phyloP scores from a whole-genome alignment of 2,329 filamentous ascomycete species.

The Zelopaecilomyces penicillatus region DNA sequence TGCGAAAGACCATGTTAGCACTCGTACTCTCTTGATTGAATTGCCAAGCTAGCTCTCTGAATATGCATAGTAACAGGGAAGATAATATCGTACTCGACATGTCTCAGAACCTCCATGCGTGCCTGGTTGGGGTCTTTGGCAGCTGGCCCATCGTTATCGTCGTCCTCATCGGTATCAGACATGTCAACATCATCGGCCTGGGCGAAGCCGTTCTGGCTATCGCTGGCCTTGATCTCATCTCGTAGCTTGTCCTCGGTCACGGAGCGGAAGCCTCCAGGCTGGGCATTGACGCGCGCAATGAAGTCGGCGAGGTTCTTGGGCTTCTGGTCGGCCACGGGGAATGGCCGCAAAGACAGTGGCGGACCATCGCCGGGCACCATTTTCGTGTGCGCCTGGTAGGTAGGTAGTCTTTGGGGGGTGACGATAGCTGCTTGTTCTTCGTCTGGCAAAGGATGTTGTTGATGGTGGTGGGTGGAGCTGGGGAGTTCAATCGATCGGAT shows the following conservation, averaged over 20 bases:
- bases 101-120: constrained; percentile 48
- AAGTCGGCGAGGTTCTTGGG: constrained; percentile 61
- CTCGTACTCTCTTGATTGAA: too few relatives aligned
- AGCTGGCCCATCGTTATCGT: constrained; percentile 33
- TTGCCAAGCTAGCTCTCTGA: constrained; percentile 3
- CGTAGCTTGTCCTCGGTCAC: constrained; percentile 66
- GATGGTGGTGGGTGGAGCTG: too few relatives aligned
- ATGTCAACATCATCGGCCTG: constrained; percentile 38
- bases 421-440: too few relatives aligned
- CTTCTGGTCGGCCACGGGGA: constrained; percentile 46
- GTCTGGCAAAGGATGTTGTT: too few relatives aligned
- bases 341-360: constrained; percentile 29
- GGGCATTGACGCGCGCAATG: constrained; percentile 74
- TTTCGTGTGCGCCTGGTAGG: not conserved
- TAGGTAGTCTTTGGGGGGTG: not conserved
- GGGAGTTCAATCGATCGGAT: too few relatives aligned
- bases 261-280: constrained; percentile 67
- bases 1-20: not conserved
- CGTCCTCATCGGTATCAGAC: constrained; percentile 39
- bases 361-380: constrained; percentile 26
- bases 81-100: constrained; percentile 46
- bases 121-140: constrained; percentile 39
- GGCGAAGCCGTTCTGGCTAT: constrained; percentile 35
- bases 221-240: constrained; percentile 51
- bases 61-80: not conserved